Percentiles rank a stretch among this genome's conserved stretches.
These are phyloP conservation scores for Lentinula raphanica DNA, from an alignment of 768 basidiomycete species.

Conservation along the genomic window DNA sequence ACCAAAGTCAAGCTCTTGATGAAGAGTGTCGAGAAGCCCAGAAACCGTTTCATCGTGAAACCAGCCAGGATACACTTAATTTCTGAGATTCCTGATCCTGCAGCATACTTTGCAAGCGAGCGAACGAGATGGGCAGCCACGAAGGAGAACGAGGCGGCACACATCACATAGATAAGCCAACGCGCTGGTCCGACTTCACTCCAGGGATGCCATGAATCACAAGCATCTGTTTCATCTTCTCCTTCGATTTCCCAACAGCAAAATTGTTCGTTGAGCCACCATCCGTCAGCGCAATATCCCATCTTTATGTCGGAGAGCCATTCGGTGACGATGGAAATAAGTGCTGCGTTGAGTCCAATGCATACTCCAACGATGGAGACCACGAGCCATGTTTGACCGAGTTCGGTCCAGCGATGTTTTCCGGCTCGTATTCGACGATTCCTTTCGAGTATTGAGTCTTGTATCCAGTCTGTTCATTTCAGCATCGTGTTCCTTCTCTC, in stretches of 20 bases:
- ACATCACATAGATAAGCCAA: conserved; percentile 83
- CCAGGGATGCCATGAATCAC: conserved; percentile 93
- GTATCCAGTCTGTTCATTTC: conserved; percentile 59
- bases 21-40: conserved; percentile 83
- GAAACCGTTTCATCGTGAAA: conserved; percentile 94
- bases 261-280: conserved; percentile 98
- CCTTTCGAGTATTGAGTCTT: conserved; percentile 69
- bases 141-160: conserved; percentile 80
- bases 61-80: conserved; percentile 98
- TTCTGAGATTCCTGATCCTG: conserved; percentile 97
- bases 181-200: conserved; percentile 61
- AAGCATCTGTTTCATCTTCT: conserved; percentile 64
- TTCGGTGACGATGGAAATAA: conserved; percentile 92
- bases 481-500: background rate
- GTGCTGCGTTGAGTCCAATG: conserved; percentile 91
- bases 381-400: conserved; percentile 90
- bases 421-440: conserved; percentile 50
- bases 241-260: conserved; percentile 96
- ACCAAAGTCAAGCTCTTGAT: conserved; percentile 95
- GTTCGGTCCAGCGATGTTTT: conserved; percentile 43
- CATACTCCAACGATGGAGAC: conserved; percentile 65
- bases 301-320: conserved; percentile 98
- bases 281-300: conserved; percentile 93
- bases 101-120: conserved; percentile 88
- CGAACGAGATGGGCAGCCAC: conserved; percentile 85